Evolutionary conservation across 148 eudicot species (phyloP).

Genomic region (Amaranthus cruentus): DNA sequence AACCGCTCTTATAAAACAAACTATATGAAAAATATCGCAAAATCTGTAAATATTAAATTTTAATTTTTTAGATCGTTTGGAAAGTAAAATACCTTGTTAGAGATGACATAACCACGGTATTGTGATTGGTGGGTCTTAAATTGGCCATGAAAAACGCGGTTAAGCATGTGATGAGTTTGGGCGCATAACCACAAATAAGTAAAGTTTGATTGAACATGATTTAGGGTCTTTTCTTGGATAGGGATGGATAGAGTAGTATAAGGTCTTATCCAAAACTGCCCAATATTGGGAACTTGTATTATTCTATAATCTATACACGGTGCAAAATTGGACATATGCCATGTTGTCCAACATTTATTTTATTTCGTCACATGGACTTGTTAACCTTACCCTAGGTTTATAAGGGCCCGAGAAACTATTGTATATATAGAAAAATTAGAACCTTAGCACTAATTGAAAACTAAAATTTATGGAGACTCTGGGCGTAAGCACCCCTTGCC

Average conservation of each 20-base stretch:
- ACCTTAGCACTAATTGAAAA: too few relatives aligned
- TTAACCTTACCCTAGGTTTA: too few relatives aligned
- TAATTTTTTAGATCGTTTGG: neutral
- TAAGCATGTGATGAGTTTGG: conserved; percentile 21
- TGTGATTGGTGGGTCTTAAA: neutral
- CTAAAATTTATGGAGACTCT: too few relatives aligned
- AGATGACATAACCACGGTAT: neutral
- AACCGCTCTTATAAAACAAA: too few relatives aligned
- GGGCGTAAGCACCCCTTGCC: too few relatives aligned
- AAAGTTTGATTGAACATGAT: neutral
- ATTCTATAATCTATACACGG: neutral
- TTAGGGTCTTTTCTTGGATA: neutral
- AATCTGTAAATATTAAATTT: neutral
- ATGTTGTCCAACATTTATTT: conserved; percentile 2
- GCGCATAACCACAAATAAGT: neutral
- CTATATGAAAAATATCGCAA: too few relatives aligned
- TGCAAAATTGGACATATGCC: conserved; percentile 1
- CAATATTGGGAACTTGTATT: conserved; percentile 1
- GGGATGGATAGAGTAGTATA: conserved; percentile 3
- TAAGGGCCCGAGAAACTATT: too few relatives aligned
- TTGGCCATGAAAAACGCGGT: conserved; percentile 19
- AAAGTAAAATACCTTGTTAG: neutral
- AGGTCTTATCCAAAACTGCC: conserved; percentile 14
- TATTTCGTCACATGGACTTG: conserved; percentile 20
- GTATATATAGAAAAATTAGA: too few relatives aligned